Conservation (phyloP, 2,329 filamentous ascomycete species). For the Thermomyces lanuginosus region DNA sequence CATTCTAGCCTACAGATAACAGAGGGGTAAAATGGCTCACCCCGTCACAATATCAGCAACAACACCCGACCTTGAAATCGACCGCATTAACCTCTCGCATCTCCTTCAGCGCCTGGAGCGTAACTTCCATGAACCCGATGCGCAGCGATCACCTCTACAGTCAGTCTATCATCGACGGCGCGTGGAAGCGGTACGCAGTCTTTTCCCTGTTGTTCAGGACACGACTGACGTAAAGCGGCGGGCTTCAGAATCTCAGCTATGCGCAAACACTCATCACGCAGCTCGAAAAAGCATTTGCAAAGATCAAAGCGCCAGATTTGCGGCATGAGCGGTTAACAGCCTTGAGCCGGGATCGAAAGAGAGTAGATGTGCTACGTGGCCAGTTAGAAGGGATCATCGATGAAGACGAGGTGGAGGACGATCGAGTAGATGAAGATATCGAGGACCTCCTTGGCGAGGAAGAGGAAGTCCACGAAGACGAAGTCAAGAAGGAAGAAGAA, state of each 20-base stretch:
- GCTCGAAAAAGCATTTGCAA: slow-evolving; percentile 25
- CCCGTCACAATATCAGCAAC: slow-evolving; percentile 2
- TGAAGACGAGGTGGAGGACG: too few species aligned
- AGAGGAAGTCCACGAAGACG: too few species aligned
- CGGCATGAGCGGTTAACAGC: slow-evolving; percentile 26
- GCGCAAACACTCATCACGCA: slow-evolving; percentile 26
- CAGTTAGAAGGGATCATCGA: slow-evolving; percentile 20
- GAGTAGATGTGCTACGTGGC: slow-evolving; percentile 17
- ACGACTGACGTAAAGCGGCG: slow-evolving; percentile 4
- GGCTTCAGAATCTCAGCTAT: slow-evolving; percentile 28
- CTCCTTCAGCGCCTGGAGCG: slow-evolving; percentile 28
- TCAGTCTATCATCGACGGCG: slow-evolving; percentile 29
- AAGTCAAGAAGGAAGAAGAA: too few species aligned
- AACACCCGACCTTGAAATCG: slow-evolving; percentile 4
- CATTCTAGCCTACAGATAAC: too few species aligned
- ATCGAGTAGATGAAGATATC: too few species aligned
- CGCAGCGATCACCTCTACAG: slow-evolving; percentile 21
- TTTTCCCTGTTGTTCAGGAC: not conserved
- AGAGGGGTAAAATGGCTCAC: too few species aligned
- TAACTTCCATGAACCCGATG: slow-evolving; percentile 25
- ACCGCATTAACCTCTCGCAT: slow-evolving; percentile 22
- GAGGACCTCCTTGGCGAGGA: too few species aligned
- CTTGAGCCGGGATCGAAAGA: slow-evolving; percentile 22
- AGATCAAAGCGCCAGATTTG: slow-evolving; percentile 23
- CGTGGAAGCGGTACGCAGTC: slow-evolving; percentile 22